phyloP scores from a whole-genome alignment of 73 alveolate genomes.

The Paramecium biaurelia region DNA sequence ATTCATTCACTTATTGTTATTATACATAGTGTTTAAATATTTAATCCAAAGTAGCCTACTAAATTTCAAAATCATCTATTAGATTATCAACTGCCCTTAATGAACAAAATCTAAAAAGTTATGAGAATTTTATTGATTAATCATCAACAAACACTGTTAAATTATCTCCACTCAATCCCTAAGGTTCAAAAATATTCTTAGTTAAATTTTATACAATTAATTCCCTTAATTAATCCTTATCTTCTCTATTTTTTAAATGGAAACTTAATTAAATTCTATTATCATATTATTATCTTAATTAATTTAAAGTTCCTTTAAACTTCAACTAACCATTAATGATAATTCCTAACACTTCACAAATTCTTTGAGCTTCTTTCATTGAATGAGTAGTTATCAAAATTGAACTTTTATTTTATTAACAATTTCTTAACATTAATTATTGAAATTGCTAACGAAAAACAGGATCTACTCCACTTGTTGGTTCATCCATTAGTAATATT shows the following conservation, averaged over 20 bases:
- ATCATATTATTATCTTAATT: background rate
- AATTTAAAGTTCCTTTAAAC: background rate
- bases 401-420: conserved; percentile 51
- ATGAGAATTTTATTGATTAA: background rate
- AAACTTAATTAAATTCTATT: background rate
- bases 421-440: conserved; percentile 25
- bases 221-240: background rate
- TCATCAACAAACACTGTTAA: background rate
- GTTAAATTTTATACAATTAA: background rate
- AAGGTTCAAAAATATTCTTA: background rate
- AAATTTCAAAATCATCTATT: background rate
- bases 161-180: background rate
- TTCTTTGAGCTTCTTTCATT: conserved; percentile 95
- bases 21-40: background rate
- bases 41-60: background rate
- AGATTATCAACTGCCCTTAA: background rate
- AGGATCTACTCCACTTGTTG: conserved; percentile 78
- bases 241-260: background rate
- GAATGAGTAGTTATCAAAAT: conserved; percentile 92
- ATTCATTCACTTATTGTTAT: background rate
- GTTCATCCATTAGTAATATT: conserved; percentile 70
- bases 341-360: conserved; percentile 85
- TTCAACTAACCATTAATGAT: conserved; percentile 75
- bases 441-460: conserved; percentile 59
- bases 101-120: background rate